These are phyloP conservation scores for Xylaria cubensis DNA, from an alignment of 495 filamentous ascomycete species.

Conservation along the genomic window DNA sequence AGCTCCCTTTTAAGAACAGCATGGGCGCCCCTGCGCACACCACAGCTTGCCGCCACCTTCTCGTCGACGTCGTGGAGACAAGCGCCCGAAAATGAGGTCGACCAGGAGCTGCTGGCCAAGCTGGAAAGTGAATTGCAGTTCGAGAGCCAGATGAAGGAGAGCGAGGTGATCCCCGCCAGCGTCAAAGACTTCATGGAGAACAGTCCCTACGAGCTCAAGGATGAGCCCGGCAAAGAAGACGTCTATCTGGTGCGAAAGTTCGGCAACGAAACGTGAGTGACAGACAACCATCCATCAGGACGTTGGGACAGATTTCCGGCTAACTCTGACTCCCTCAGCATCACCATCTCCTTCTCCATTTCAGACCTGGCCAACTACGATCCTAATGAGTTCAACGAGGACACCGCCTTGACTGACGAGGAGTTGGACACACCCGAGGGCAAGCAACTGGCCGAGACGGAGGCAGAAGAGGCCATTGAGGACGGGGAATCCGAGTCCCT, in stretches of 20 bases:
- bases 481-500: slow-evolving; percentile 61
- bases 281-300: neutral
- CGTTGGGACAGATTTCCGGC: neutral
- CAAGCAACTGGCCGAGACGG: slow-evolving; percentile 47
- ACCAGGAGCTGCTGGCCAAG: slow-evolving; percentile 79
- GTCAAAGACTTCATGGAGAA: slow-evolving; percentile 78
- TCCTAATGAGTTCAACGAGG: slow-evolving; percentile 55
- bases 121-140: slow-evolving; percentile 76
- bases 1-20: slow-evolving; percentile 43
- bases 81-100: slow-evolving; percentile 57
- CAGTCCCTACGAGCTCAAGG: slow-evolving; percentile 73
- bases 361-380: slow-evolving; percentile 82
- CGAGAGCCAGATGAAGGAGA: slow-evolving; percentile 64
- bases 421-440: slow-evolving; percentile 63
- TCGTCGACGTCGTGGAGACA: slow-evolving; percentile 69
- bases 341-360: slow-evolving; percentile 91
- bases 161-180: slow-evolving; percentile 63
- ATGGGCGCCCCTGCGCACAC: slow-evolving; percentile 51
- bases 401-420: slow-evolving; percentile 64
- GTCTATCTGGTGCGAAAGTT: slow-evolving; percentile 83
- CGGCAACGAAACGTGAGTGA: slow-evolving; percentile 81
- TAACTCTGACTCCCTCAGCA: slow-evolving; percentile 58
- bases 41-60: slow-evolving; percentile 69
- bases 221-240: slow-evolving; percentile 83
- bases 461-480: slow-evolving; percentile 53